Evolutionary conservation across 768 basidiomycete species (phyloP).

Genomic region (Phylloporus sp.): DNA sequence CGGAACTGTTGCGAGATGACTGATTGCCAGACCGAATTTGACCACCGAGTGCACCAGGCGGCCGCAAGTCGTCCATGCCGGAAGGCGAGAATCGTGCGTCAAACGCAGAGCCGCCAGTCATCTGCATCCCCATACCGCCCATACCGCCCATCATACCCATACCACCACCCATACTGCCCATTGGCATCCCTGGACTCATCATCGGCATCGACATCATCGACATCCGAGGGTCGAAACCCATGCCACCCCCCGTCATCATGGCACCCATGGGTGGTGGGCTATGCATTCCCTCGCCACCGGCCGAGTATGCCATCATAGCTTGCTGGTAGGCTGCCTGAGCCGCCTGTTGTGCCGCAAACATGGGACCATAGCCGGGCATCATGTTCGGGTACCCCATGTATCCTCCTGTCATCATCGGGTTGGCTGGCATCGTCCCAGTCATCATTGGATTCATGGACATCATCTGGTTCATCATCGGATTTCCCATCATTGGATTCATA

Average conservation of each 20-base stretch:
- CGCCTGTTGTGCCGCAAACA: conserved; percentile 83
- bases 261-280: conserved; percentile 41
- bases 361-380: conserved; percentile 48
- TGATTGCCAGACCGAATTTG: conserved; percentile 27
- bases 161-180: conserved; percentile 40
- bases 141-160: conserved; percentile 41
- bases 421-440: conserved; percentile 49
- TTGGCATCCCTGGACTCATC: conserved; percentile 44
- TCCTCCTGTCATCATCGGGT: conserved; percentile 52
- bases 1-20: conserved; percentile 48
- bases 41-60: conserved; percentile 25
- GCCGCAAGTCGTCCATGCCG: conserved; percentile 27
- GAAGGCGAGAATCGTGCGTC: conserved; percentile 51
- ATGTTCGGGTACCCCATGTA: conserved; percentile 38
- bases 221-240: conserved; percentile 70
- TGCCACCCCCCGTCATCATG: conserved; percentile 53
- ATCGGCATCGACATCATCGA: conserved; percentile 77
- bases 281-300: conserved; percentile 56
- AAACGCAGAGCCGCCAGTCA: conserved; percentile 59
- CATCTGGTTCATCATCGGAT: conserved; percentile 51
- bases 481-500: conserved; percentile 70
- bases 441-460: conserved; percentile 55
- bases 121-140: conserved; percentile 47
- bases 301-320: conserved; percentile 78
- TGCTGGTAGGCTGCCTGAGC: conserved; percentile 82